Evolutionary conservation across 495 filamentous ascomycete genomes (phyloP).

Genomic region (Xylaria castorea): DNA sequence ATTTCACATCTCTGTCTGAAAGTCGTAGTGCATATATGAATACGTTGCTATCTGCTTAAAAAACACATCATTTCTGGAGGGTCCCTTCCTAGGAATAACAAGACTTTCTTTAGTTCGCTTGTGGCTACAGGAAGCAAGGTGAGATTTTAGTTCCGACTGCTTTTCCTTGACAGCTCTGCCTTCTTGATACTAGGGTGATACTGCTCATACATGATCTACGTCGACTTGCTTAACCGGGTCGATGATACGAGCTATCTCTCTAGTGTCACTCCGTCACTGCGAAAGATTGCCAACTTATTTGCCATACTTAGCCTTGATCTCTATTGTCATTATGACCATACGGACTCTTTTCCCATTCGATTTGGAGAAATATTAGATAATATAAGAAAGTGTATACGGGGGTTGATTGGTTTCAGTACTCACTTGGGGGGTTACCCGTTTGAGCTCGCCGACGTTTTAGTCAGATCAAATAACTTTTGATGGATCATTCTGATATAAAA

Average conservation of each 20-base stretch:
- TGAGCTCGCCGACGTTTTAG: constrained; percentile 9
- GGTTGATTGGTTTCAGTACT: neutral
- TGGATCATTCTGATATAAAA: neutral
- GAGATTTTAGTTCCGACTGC: no score
- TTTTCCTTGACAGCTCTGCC: no score
- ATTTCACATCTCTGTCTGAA: no score
- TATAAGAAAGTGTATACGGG: neutral
- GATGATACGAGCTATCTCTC: neutral
- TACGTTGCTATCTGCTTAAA: no score
- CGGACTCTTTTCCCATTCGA: neutral
- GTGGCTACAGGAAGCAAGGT: no score
- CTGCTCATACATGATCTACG: no score
- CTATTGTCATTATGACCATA: neutral
- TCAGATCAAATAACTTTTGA: neutral
- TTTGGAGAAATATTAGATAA: neutral
- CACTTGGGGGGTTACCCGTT: neutral
- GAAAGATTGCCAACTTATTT: neutral
- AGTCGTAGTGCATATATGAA: no score
- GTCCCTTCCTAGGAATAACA: no score
- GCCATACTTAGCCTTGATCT: neutral
- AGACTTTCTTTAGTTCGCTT: no score
- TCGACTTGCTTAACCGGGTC: neutral
- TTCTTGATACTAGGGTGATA: no score
- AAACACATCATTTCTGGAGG: no score
- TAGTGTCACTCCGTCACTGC: neutral